phyloP scores from a whole-genome alignment of 345 rosid species.

The Angophora floribunda region DNA sequence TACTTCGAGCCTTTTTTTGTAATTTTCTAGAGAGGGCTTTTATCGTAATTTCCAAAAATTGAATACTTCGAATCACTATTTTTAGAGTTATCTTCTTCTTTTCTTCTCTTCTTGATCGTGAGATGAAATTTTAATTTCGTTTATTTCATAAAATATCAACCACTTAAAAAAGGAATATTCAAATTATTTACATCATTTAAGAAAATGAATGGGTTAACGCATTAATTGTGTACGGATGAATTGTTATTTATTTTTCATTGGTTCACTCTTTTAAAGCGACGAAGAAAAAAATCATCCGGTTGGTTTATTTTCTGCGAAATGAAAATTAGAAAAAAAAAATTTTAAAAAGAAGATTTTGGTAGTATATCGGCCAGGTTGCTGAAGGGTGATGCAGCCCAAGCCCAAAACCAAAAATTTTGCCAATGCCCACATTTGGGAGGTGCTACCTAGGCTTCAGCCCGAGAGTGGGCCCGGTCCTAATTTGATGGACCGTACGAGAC shows the following conservation, averaged over 20 bases:
- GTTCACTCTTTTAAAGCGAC: rapidly evolving
- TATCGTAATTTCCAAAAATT: background rate
- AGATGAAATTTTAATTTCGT: background rate
- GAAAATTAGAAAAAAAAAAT: background rate
- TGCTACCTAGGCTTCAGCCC: background rate
- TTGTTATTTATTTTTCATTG: background rate
- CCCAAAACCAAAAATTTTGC: background rate
- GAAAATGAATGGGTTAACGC: background rate
- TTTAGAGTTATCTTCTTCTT: background rate
- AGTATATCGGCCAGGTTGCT: background rate
- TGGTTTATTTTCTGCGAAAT: background rate
- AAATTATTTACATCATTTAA: background rate
- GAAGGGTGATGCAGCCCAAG: background rate
- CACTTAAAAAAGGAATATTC: rapidly evolving
- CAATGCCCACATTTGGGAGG: background rate
- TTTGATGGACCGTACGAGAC: background rate
- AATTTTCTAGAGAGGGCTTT: background rate
- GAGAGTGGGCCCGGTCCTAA: background rate
- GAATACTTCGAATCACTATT: background rate
- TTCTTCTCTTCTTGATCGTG: background rate
- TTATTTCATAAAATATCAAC: background rate
- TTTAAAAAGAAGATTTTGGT: background rate
- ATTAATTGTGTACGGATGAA: background rate
- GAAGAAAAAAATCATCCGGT: background rate
- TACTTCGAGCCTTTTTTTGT: no score